A percentile compares a stretch with the other conserved stretches of the same genome.
Evolutionary conservation across 257 asterid species (phyloP).

Genomic region (Primulina tabacum): DNA sequence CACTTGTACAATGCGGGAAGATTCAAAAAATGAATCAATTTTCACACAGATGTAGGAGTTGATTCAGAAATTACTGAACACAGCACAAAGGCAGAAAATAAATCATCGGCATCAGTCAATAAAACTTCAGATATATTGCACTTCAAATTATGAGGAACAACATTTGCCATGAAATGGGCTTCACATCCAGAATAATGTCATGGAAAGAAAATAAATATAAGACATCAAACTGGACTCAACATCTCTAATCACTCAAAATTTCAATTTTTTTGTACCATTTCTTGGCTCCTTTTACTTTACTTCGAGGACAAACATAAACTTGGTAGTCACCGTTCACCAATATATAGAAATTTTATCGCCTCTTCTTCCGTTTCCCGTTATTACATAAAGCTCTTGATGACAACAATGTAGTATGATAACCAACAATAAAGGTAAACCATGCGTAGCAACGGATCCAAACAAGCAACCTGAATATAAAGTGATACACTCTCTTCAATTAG

Average conservation of each 20-base stretch:
- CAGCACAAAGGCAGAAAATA: background rate
- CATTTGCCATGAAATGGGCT: background rate
- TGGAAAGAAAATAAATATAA: background rate
- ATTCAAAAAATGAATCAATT: too few species aligned
- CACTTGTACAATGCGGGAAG: too few species aligned
- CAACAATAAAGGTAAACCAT: background rate
- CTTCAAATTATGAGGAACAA: background rate
- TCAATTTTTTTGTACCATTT: background rate
- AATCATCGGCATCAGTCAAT: too few species aligned
- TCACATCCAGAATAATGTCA: background rate
- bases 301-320: background rate
- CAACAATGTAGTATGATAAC: background rate
- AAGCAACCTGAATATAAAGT: background rate
- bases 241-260: background rate
- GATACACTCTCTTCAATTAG: background rate
- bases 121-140: background rate
- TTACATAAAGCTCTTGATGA: background rate
- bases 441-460: background rate
- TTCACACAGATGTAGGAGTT: too few species aligned
- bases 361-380: background rate
- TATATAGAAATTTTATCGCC: background rate
- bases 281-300: background rate
- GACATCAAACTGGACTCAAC: background rate
- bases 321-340: background rate
- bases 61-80: too few species aligned